These are phyloP conservation scores for Eucalyptus lansdowneana DNA, from an alignment of 345 rosid genomes.

Conservation along the genomic window DNA sequence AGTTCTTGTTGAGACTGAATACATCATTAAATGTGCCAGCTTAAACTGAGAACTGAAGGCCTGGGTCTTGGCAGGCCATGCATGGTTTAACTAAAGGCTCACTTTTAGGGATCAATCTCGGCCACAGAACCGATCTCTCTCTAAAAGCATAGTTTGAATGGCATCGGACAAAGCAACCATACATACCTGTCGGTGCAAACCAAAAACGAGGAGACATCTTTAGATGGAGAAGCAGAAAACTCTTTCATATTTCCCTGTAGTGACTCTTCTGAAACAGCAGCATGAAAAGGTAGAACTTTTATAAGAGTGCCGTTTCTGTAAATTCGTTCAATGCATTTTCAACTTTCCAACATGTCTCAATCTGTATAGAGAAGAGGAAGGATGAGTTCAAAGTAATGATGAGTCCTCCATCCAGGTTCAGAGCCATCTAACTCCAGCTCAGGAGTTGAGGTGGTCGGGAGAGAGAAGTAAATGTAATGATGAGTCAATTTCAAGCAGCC, in stretches of 20 bases:
- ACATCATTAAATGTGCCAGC: too few species aligned
- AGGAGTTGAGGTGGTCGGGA: neutral
- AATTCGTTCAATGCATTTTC: constrained; percentile 31
- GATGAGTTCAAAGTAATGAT: neutral
- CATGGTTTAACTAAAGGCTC: too few species aligned
- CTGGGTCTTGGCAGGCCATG: too few species aligned
- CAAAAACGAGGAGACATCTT: too few species aligned
- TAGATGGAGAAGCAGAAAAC: neutral
- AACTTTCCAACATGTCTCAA: constrained; percentile 93
- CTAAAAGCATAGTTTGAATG: too few species aligned
- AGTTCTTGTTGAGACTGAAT: too few species aligned
- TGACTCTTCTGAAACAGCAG: constrained; percentile 57
- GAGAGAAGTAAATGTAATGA: neutral
- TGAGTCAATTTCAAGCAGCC: neutral
- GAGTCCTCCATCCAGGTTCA: neutral
- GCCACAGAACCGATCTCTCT: too few species aligned
- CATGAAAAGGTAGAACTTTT: constrained; percentile 70
- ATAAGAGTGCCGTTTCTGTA: constrained; percentile 46
- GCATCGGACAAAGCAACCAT: too few species aligned
- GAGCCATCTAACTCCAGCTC: neutral
- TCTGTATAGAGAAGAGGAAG: constrained; percentile 18
- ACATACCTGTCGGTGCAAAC: too few species aligned
- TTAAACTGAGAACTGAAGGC: too few species aligned
- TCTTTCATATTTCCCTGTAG: constrained; percentile 68
- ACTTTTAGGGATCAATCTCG: too few species aligned